A percentile compares a stretch with the other conserved stretches of the same genome.
Evolutionary conservation across 108 stramenopile genomes (phyloP).

Genomic region (Fragilaria crotonensis): DNA sequence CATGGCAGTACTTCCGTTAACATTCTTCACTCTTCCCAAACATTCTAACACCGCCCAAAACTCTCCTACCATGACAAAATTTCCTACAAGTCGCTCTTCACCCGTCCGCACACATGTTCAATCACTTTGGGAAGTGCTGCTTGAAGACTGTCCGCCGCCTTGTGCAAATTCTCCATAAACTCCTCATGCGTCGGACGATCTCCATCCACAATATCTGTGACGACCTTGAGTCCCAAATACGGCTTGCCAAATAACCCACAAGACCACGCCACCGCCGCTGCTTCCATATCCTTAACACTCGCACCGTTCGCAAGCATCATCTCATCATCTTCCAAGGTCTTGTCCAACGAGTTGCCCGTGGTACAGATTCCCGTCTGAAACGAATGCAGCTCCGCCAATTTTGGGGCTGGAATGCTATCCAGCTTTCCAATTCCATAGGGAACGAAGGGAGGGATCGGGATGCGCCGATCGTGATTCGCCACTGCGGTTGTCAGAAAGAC

Average conservation of each 20-base stretch:
- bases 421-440: slow-evolving; percentile 78
- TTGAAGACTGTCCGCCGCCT: slow-evolving; percentile 86
- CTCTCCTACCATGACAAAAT: no score
- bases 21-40: no score
- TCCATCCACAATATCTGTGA: slow-evolving; percentile 95
- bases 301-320: slow-evolving; percentile 83
- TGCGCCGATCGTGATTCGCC: slow-evolving; percentile 94
- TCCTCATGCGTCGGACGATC: slow-evolving; percentile 86
- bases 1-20: no score
- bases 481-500: slow-evolving; percentile 84
- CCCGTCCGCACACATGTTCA: slow-evolving; percentile 70
- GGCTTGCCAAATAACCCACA: slow-evolving; percentile 67
- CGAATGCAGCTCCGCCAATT: slow-evolving; percentile 27
- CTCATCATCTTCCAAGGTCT: slow-evolving; percentile 64
- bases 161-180: slow-evolving; percentile 87
- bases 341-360: slow-evolving; percentile 90
- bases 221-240: slow-evolving; percentile 92
- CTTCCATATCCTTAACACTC: slow-evolving; percentile 96
- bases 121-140: slow-evolving; percentile 82
- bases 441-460: slow-evolving; percentile 90
- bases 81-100: slow-evolving; percentile 43
- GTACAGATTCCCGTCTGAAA: slow-evolving; percentile 88
- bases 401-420: slow-evolving; percentile 25
- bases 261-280: slow-evolving; percentile 90
- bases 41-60: no score